Evolutionary conservation across 2,329 filamentous ascomycete species (phyloP), one percentile per base, ranked within the genome.

Genomic region (Aureobasidium melanogenum): DNA sequence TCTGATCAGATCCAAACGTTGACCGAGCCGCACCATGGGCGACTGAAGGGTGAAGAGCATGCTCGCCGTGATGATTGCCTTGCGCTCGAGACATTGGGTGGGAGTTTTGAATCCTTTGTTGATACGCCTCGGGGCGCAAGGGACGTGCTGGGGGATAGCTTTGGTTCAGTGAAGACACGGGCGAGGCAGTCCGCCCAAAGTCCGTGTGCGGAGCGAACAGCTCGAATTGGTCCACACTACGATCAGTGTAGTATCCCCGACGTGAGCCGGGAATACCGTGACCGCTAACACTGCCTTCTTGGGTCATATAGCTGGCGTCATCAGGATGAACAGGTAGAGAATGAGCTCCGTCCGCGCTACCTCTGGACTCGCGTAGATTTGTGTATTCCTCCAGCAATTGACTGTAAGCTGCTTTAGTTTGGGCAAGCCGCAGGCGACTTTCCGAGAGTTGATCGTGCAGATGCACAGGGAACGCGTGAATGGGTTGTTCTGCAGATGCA

Each of bases 361-460:
- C 19, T 17, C 22, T 51, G 15, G 34, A 43, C 9, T 60, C 34
- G n/a, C 57, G 46, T 1, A 84, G 72, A 36, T 81, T 78, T 0
- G 77, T 80, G 65, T 80, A 79, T 50, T 77, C 75, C 47, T 79
- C 74, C 9, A 81, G 70, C 5, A 84, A 70, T 32, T 76, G 75
- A 28, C 76, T 76, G 65, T 84, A 77, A 3, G 79, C 76, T 66
- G 80, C 82, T 65, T 82, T 79, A 38, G 83, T 68, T 43, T 79
- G 76, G 3, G 74, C 69, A 32, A 82, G 71, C 56, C 79, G 80
- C 3, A 76, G 71, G 46, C 78, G 76, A 56, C 72, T 76, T 36
- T 78, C 76, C 46, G 76, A 75, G 26, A 58, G 43, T 39, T 58
- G 55, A 6, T 58, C 41, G 32, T 58, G 34, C 10, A 58, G 15